These are phyloP conservation scores for Geotrichum carabidarum DNA, from an alignment of 1,139 yeast genomes.

Conservation along the genomic window DNA sequence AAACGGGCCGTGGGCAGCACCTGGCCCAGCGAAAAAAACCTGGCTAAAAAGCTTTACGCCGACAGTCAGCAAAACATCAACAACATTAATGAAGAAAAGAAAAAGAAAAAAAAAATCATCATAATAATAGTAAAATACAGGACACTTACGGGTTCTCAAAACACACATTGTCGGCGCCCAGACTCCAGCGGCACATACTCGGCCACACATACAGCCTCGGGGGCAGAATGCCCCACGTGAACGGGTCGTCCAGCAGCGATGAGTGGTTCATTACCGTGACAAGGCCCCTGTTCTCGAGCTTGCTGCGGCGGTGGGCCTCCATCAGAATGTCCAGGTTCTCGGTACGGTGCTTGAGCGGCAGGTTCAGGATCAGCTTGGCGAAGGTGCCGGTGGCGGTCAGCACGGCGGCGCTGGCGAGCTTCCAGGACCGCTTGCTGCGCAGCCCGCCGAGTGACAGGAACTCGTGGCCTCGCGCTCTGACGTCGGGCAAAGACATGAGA, in stretches of 20 bases:
- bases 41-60: conserved; percentile 20
- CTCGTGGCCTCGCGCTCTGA: conserved; percentile 68
- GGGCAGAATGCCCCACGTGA: conserved; percentile 83
- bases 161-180: conserved; percentile 90
- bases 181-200: conserved; percentile 81
- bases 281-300: conserved; percentile 64
- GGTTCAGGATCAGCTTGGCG: conserved; percentile 57
- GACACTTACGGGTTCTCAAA: conserved; percentile 49
- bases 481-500: conserved; percentile 67
- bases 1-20: conserved; percentile 79
- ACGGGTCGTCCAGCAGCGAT: conserved; percentile 91
- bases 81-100: not conserved
- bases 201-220: conserved; percentile 52
- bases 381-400: conserved; percentile 61
- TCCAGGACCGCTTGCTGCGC: conserved; percentile 50
- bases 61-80: no score
- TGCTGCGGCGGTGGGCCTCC: conserved; percentile 55
- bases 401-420: conserved; percentile 61
- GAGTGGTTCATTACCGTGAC: conserved; percentile 94
- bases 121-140: not conserved
- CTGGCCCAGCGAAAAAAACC: conserved; percentile 81
- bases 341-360: conserved; percentile 59
- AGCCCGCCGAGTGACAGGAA: conserved; percentile 63
- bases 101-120: not conserved
- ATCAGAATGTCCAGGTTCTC: conserved; percentile 60